Percentiles rank a stretch among this genome's conserved stretches.
phyloP scores from a whole-genome alignment of 2,329 filamentous ascomycete genomes.

The Penicillium aurantiogriseum region DNA sequence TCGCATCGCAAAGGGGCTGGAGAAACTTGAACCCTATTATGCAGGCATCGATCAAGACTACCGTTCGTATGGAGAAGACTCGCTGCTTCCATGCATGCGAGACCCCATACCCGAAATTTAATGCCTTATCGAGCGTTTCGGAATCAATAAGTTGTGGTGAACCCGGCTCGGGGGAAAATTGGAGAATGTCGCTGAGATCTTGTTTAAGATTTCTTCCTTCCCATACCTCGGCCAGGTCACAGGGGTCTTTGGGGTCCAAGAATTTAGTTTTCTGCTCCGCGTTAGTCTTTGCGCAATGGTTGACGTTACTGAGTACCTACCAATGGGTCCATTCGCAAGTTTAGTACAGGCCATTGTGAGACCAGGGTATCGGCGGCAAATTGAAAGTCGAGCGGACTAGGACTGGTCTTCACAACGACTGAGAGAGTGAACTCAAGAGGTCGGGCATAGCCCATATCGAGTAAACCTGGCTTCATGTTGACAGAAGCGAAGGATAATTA shows the following conservation, averaged over 20 bases:
- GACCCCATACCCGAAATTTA: slow-evolving; percentile 3
- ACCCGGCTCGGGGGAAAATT: not conserved
- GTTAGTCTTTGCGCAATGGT: not conserved
- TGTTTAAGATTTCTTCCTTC: not conserved
- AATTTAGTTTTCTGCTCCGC: slow-evolving; percentile 7
- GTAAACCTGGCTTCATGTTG: slow-evolving; percentile 4
- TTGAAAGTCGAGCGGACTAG: slow-evolving; percentile 10
- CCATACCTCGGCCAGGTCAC: slow-evolving; percentile 7
- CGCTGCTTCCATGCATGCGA: slow-evolving; percentile 5
- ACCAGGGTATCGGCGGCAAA: slow-evolving; percentile 11
- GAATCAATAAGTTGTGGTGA: slow-evolving; percentile 3
- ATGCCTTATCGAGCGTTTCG: not conserved
- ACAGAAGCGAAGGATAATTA: not conserved
- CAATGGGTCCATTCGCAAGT: slow-evolving; percentile 7
- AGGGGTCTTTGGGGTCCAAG: slow-evolving; percentile 2
- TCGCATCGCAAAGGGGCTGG: slow-evolving; percentile 9
- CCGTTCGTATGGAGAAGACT: slow-evolving; percentile 6
- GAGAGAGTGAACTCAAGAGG: slow-evolving; percentile 6
- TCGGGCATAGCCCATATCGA: slow-evolving; percentile 9
- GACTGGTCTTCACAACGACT: slow-evolving; percentile 2
- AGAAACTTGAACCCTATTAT: slow-evolving; percentile 11
- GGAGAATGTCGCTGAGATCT: slow-evolving; percentile 3
- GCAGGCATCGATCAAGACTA: slow-evolving; percentile 7
- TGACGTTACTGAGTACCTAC: not conserved
- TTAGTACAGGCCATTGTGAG: slow-evolving; percentile 9